Evolutionary conservation across 345 rosid species (phyloP).

Genomic region (Salix udensis): DNA sequence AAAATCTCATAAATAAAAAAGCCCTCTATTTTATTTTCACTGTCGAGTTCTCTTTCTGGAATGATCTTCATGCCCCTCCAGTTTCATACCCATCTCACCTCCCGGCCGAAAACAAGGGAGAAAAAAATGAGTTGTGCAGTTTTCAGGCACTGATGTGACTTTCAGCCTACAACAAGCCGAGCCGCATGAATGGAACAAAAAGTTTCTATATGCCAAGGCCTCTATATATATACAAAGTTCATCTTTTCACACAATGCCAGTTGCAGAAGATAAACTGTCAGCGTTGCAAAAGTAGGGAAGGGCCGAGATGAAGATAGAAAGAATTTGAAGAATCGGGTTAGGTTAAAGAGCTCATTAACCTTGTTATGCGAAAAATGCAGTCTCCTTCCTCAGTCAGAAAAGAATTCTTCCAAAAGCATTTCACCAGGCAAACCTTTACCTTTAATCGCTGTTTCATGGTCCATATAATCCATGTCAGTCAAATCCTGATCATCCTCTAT

Average conservation of each 20-base stretch:
- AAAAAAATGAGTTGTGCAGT: too few species aligned
- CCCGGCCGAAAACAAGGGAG: neutral
- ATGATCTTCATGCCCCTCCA: neutral
- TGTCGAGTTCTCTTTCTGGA: neutral
- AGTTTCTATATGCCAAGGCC: neutral
- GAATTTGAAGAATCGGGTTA: conserved; percentile 4
- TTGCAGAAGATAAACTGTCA: neutral
- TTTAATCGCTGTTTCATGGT: conserved; percentile 9
- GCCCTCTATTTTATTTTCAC: neutral
- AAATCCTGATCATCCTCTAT: conserved; percentile 43
- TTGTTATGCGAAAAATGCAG: neutral
- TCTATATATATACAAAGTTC: conserved; percentile 18
- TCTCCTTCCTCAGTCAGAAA: conserved; percentile 36
- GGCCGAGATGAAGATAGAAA: neutral
- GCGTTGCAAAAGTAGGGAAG: neutral
- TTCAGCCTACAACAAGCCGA: too few species aligned
- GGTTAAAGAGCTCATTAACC: neutral
- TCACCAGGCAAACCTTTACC: conserved; percentile 27
- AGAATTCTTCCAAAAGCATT: conserved; percentile 28
- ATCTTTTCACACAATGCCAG: neutral
- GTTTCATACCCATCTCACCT: conserved; percentile 10
- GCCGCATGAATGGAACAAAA: neutral
- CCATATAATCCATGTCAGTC: conserved; percentile 40
- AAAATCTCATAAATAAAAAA: neutral
- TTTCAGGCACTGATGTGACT: too few species aligned